Percentiles rank a stretch among this genome's conserved stretches.
Evolutionary conservation across 306 rosid species (phyloP).

Genomic region (Macrotyloma uniflorum): DNA sequence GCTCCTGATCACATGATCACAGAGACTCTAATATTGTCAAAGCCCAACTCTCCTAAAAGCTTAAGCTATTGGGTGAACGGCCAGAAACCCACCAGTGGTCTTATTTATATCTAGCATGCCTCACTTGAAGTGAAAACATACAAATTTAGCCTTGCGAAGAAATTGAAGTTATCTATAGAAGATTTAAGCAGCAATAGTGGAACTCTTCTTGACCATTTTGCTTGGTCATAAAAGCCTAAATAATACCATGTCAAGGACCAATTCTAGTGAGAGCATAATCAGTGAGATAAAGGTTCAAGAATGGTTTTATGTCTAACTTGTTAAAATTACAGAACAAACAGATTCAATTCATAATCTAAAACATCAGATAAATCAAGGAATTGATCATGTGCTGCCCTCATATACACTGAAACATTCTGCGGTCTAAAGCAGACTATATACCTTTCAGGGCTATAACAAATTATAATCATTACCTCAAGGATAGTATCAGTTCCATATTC

Average conservation of each 20-base stretch:
- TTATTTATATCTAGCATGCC: not conserved
- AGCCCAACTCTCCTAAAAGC: not conserved
- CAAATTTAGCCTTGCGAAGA: not conserved
- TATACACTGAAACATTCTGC: constrained; percentile 3
- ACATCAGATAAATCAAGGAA: not conserved
- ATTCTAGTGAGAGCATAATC: constrained; percentile 6
- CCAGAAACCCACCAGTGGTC: not conserved
- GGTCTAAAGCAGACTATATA: not conserved
- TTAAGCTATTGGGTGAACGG: not conserved
- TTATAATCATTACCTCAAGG: constrained; percentile 68
- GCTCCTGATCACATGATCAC: constrained; percentile 1
- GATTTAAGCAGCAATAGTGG: not conserved
- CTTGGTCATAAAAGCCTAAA: not conserved
- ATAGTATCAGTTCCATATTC: constrained; percentile 90
- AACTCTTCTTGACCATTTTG: constrained; percentile 9
- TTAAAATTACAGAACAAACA: not conserved
- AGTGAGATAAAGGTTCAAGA: not conserved
- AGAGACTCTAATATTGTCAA: not conserved
- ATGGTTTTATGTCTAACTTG: not conserved
- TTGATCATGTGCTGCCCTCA: not conserved
- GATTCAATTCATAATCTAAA: not conserved
- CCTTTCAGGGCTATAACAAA: not conserved
- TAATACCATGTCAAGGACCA: not conserved
- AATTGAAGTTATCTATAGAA: not conserved
- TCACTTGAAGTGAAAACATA: not conserved